Base-by-base conservation (phyloP, 148 eudicot species). In the Dysphania ambrosioides region DNA sequence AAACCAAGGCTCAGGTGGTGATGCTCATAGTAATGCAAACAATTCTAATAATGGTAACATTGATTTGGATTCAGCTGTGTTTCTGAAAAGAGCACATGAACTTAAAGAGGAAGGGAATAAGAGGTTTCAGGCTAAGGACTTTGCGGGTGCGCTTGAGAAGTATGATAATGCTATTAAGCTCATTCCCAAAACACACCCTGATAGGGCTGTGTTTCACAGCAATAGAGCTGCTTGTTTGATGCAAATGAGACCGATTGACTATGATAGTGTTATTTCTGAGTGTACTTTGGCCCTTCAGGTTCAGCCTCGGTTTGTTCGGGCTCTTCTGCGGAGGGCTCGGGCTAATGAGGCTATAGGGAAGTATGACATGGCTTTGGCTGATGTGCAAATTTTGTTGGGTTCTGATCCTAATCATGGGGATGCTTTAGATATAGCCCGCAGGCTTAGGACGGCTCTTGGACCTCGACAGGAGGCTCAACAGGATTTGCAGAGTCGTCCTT, bases 161-260 rank as follows among this genome's bases (percentile, higher is more conserved):
- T 95, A 95, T 78, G 98, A 90, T 8, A 90, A 80, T 75, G 98
- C 96, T 34, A 89, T 92, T 77, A 92, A 88, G 80, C 88, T 95
- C 1, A 88, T 83, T 21, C 96, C 97, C 0, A 90, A 88, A 73
- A 76, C 70, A 27, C 97, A 95, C 79, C 89, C 91, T 4, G 97
- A 95, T 68, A 85, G 92, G 58, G 98, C 97, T 51, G 89, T 92
- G 23, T 95, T 92, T 68, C 98, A 92, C 53, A 88, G 97, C 85
- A 95, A 95, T 70, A 82, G 85, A 75, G 98, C 98, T 1, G 96
- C 98, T 81, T 95, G 98, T 76, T 83, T 92, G 84, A 90, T 95
- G 98, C 97, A 87, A 74, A 92, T 92, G 98, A 92, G 88, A 80
- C 96, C 96, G 8, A 86, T 92, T 67, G 89, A 90, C 42, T 92